Percentiles rank a stretch among this genome's conserved stretches.
Conservation (phyloP, 768 basidiomycete species). For the Lactarius pseudohatsudake region DNA sequence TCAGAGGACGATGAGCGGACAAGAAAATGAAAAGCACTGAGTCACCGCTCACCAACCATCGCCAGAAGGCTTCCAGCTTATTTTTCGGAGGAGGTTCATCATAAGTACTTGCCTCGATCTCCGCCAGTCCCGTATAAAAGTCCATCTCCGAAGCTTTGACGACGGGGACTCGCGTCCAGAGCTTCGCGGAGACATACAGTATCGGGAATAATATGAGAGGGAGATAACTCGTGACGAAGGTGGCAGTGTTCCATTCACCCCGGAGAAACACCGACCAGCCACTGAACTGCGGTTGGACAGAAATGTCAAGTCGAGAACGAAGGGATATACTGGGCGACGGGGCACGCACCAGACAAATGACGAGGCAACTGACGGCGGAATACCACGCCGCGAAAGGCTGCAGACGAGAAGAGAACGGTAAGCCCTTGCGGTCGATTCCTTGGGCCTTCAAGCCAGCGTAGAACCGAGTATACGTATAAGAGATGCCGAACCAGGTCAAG, state of each 20-base stretch:
- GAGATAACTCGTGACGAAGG: constrained; percentile 85
- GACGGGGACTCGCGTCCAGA: constrained; percentile 49
- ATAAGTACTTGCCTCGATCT: constrained; percentile 40
- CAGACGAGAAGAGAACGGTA: constrained; percentile 68
- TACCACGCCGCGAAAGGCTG: constrained; percentile 77
- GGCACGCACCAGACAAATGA: constrained; percentile 61
- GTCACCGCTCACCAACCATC: constrained; percentile 63
- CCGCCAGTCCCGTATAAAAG: constrained; percentile 59
- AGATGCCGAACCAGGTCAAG: constrained; percentile 53
- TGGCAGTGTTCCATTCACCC: constrained; percentile 52
- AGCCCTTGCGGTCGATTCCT: constrained; percentile 63
- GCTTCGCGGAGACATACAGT: constrained; percentile 60
- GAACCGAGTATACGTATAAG: constrained; percentile 64
- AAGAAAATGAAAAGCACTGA: background rate
- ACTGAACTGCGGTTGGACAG: constrained; percentile 41
- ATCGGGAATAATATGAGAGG: constrained; percentile 70
- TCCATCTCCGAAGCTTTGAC: constrained; percentile 74
- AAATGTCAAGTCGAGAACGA: constrained; percentile 35
- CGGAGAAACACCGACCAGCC: constrained; percentile 54
- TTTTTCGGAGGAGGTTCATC: constrained; percentile 75
- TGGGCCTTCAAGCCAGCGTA: constrained; percentile 79
- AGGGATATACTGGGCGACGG: background rate
- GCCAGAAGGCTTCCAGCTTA: constrained; percentile 69
- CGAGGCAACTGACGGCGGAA: constrained; percentile 35
- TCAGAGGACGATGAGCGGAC: background rate